Percentiles rank a stretch among this genome's conserved stretches.
These are phyloP conservation scores for Diaporthe caulivora DNA, from an alignment of 2,329 filamentous ascomycete species.

Conservation along the genomic window DNA sequence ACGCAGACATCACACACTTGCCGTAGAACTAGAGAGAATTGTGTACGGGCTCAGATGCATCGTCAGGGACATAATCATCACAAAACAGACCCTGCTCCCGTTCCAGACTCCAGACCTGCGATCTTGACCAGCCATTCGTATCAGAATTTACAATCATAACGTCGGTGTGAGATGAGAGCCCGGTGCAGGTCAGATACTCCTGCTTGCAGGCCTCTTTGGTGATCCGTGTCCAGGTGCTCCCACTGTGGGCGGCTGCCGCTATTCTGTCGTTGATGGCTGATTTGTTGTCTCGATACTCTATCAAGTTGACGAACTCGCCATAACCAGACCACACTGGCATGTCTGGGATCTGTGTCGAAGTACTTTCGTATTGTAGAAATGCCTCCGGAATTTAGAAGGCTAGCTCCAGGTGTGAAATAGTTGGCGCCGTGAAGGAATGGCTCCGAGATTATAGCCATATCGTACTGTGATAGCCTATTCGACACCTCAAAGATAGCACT, in stretches of 20 bases:
- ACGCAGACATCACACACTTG: neutral
- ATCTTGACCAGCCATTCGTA: neutral
- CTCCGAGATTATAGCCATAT: neutral
- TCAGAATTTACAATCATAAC: neutral
- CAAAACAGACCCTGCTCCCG: neutral
- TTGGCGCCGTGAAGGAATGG: neutral
- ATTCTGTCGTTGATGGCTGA: neutral
- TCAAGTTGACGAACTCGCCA: neutral
- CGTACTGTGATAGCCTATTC: neutral
- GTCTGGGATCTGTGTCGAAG: neutral
- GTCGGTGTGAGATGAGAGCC: neutral
- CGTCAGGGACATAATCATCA: neutral
- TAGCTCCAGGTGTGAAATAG: neutral
- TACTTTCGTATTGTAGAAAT: neutral
- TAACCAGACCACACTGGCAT: neutral
- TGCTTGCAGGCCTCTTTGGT: neutral
- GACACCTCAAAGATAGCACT: neutral
- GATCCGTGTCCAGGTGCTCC: neutral
- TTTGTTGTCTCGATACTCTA: neutral
- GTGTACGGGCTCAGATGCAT: neutral
- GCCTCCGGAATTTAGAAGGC: neutral
- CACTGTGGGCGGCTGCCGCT: neutral
- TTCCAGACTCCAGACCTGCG: neutral
- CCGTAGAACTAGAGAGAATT: slow-evolving; percentile 1
- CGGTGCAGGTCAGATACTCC: neutral